phyloP scores from a whole-genome alignment of 495 filamentous ascomycete species.

The Chaetomidium leptoderma region DNA sequence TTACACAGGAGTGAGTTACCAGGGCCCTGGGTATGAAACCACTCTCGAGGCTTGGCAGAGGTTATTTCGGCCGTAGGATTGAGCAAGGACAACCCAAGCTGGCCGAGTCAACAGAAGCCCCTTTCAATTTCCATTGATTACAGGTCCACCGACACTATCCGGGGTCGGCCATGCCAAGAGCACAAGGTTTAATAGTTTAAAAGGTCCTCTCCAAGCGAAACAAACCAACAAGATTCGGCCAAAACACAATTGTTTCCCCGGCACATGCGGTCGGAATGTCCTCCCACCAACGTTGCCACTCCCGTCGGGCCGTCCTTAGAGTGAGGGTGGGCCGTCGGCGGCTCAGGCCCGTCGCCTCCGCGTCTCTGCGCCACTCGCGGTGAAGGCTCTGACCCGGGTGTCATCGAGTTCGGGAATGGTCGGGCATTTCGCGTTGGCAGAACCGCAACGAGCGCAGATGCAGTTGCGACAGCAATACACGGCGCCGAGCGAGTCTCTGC shows the following conservation, averaged over 20 bases:
- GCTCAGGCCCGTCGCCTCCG: neutral
- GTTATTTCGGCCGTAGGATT: slow-evolving; percentile 19
- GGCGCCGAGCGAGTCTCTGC: neutral
- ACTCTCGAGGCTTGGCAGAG: slow-evolving; percentile 14
- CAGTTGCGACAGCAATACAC: slow-evolving; percentile 3
- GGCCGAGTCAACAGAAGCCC: slow-evolving; percentile 1
- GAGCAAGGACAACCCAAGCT: slow-evolving; percentile 10
- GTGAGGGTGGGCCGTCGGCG: neutral
- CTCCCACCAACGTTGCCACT: neutral
- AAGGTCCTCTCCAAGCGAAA: neutral
- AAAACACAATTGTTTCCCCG: neutral
- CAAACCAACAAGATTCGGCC: neutral
- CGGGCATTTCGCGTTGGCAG: neutral
- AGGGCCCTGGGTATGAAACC: slow-evolving; percentile 15
- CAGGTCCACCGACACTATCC: slow-evolving; percentile 17
- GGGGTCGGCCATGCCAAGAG: slow-evolving; percentile 1
- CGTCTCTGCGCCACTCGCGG: neutral
- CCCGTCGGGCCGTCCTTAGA: neutral
- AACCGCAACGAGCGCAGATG: neutral
- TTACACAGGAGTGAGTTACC: neutral
- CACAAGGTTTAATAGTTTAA: too few relatives aligned
- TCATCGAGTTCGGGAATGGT: slow-evolving; percentile 4
- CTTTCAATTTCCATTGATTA: slow-evolving; percentile 16
- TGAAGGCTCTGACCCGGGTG: neutral
- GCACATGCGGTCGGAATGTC: neutral